A percentile compares a stretch with the other conserved stretches of the same genome.
phyloP scores from a whole-genome alignment of 768 basidiomycete genomes.

The Amanita molliuscula region DNA sequence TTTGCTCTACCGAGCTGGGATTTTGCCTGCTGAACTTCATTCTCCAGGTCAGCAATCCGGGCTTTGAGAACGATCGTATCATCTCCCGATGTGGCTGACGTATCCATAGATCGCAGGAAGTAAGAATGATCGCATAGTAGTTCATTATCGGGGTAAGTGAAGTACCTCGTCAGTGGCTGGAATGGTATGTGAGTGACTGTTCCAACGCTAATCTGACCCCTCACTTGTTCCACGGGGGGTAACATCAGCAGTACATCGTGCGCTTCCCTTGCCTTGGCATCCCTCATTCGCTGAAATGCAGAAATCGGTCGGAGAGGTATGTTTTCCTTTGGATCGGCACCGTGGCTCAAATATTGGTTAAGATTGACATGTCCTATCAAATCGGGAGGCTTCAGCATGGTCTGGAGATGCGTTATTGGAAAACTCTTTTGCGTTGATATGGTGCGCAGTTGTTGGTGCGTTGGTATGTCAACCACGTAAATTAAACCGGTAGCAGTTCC shows the following conservation, averaged over 20 bases:
- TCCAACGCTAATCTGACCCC: slow-evolving; percentile 7
- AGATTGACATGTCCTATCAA: slow-evolving; percentile 73
- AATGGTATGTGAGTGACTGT: slow-evolving; percentile 3
- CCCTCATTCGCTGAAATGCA: slow-evolving; percentile 67
- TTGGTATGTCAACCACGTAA: slow-evolving; percentile 78
- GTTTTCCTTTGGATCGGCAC: slow-evolving; percentile 37
- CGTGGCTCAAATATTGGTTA: slow-evolving; percentile 28
- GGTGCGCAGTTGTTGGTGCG: slow-evolving; percentile 81
- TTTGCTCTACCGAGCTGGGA: slow-evolving; percentile 77
- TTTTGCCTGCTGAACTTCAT: slow-evolving; percentile 54
- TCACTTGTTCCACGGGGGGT: slow-evolving; percentile 35
- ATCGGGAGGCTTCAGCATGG: slow-evolving; percentile 81
- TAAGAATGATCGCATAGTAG: slow-evolving; percentile 55
- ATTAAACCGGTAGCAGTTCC: slow-evolving; percentile 70
- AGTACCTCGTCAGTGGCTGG: slow-evolving; percentile 21
- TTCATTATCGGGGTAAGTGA: slow-evolving; percentile 40
- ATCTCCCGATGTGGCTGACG: slow-evolving; percentile 16
- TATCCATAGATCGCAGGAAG: slow-evolving; percentile 41
- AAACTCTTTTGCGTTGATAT: slow-evolving; percentile 62
- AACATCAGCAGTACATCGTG: slow-evolving; percentile 66
- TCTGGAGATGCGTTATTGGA: slow-evolving; percentile 61
- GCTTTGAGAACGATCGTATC: slow-evolving; percentile 35
- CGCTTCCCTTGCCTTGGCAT: slow-evolving; percentile 51
- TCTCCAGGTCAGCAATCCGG: slow-evolving; percentile 59
- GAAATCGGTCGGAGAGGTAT: slow-evolving; percentile 58